Evolutionary conservation across 2,329 filamentous ascomycete genomes (phyloP).

Genomic region (Hymenoscyphus fructigenus): DNA sequence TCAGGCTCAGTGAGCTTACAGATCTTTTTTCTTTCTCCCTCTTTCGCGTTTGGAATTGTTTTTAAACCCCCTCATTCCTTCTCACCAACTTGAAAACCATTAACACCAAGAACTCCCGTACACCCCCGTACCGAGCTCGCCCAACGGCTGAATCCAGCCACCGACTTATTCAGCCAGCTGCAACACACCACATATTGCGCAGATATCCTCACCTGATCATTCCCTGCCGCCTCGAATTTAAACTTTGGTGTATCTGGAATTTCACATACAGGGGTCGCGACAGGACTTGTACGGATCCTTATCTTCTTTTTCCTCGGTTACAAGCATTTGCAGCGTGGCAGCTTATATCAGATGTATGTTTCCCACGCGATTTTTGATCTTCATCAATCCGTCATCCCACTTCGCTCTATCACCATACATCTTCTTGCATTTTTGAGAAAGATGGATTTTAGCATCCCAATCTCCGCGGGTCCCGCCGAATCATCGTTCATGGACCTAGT

Average conservation of each 20-base stretch:
- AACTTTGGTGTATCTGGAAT: not conserved
- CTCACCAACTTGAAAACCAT: not conserved
- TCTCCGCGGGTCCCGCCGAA: not conserved
- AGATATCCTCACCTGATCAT: constrained; percentile 1
- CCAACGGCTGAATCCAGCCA: not conserved
- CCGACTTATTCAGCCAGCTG: not conserved
- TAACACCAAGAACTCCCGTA: no score
- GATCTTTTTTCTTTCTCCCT: not conserved
- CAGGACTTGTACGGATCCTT: not conserved
- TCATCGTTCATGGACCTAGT: constrained; percentile 8
- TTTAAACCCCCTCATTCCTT: not conserved
- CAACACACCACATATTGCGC: not conserved
- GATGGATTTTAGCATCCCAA: constrained; percentile 7
- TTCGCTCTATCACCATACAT: no score
- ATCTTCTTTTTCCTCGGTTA: not conserved
- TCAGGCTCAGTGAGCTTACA: not conserved
- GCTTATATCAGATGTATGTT: constrained; percentile 3
- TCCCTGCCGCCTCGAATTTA: not conserved
- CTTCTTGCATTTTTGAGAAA: not conserved
- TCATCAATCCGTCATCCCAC: not conserved
- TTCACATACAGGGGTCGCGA: not conserved
- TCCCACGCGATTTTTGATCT: not conserved
- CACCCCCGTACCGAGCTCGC: not conserved
- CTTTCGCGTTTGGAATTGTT: not conserved
- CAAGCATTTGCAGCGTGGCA: not conserved